Evolutionary conservation across 1,139 yeast species (phyloP), one percentile per base, ranked within the genome.

Genomic region (Scheffersomyces quercinus): DNA sequence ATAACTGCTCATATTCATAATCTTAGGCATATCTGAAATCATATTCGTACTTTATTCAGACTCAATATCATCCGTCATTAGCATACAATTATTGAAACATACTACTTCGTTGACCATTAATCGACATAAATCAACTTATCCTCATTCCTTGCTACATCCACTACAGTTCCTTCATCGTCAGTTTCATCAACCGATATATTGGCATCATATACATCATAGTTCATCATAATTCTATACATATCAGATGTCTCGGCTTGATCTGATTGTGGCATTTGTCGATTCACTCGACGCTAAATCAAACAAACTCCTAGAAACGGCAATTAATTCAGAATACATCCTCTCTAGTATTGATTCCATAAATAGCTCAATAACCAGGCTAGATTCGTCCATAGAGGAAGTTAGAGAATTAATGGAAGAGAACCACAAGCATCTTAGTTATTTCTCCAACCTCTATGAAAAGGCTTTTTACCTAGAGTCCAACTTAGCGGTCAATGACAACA

Each of bases 381-480:
- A 73, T 46, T 43, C 58, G 12, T 55, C 58, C 28, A 65, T 73
- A 32, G 73, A 67, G 41, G 58, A 59, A n/a, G 55, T 67, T 32
- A 52, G 59, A 30, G 56, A 57, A 15, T 46, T 61, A 31, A 50
- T 70, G 35, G 45, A 52, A 9, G 46, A 52, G 28, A 70, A 72
- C 50, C 51, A 50, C 36, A 44, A 46, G 13, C 58, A 52, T 41
- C 44, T 69, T 29, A 51, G 43, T 35, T 66, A 64, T 39, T 60
- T 70, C 44, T 57, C 64, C 45, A 64, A 61, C 30, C 58, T 74
- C 38, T 53, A 62, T 36, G 70, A 68, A 42, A 67, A 64, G 49
- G 56, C 68, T 3, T 62, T 61, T 43, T 61, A 64, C 43, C 60
- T 73, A 36, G 77, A 73, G 48, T 59, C 70, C 7, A 68, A 62